Evolutionary conservation across 768 basidiomycete genomes (phyloP), one percentile per base, ranked within the genome.

Genomic region (Leccinum boreale): DNA sequence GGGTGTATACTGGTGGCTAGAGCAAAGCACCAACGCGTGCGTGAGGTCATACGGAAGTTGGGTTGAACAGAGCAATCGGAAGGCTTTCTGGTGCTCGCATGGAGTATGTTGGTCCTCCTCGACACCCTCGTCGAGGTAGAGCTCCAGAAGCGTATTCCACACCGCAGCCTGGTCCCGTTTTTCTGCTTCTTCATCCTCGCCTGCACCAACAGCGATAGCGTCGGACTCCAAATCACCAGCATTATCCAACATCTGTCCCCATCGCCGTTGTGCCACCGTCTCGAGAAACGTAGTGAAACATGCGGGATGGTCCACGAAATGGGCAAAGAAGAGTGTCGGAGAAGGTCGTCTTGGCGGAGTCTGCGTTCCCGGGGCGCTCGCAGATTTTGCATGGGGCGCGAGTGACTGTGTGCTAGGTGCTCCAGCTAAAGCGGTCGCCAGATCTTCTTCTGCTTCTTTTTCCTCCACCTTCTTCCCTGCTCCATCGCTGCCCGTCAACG

Each of bases 1-100:
- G 0, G 84, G 82, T 1, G 87, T 94, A 65, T 94, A 97, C 12
- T 77, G 79, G 39, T 84, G 81, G 26, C 86, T 92, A 6, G 94
- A 93, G 74, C 96, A 98, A 2, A 99, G 80, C 39, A 99, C 90
- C n/a, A 98, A 78, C 3, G 95, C 97, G 68, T 98, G 96, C 42
- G 85, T 94, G 3, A 84, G 79, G 65, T 99, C 96, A 67, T 92
- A 94, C 0, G 92, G 92, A 7, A 87, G 73, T 21, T 70, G 70
- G 1, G 77, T 70, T 63, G 84, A 85, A 52, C 79, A 74, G 12
- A 98, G 78, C 2, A 98, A 72, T 5, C 79, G 80, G 56, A 94
- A 70, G 1, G 94, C 93, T 68, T 94, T 96, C 39, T 81, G 60
- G 12, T 64, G 67, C 3, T 65, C 58, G 24, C 55, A 58, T 0